Conservation (phyloP, 1,284 basidiomycete genomes). For the Tilletia indica region DNA sequence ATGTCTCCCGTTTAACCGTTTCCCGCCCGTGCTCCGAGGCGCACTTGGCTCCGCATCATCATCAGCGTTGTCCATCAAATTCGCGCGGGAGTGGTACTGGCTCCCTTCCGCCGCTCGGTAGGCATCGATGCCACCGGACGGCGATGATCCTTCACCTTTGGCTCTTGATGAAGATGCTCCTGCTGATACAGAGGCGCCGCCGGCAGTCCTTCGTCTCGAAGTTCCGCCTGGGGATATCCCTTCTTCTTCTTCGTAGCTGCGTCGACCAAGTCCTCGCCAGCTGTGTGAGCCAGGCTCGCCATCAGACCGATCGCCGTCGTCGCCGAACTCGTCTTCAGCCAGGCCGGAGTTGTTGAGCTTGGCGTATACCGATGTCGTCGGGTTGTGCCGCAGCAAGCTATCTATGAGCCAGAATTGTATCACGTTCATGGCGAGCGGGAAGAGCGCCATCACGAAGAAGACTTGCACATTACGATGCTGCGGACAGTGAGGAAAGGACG, state of each 20-base stretch:
- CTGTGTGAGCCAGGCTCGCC: neutral
- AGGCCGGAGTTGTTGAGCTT: constrained; percentile 21
- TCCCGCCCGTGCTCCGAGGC: neutral
- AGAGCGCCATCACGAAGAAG: constrained; percentile 75
- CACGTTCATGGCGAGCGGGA: constrained; percentile 81
- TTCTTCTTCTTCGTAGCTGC: constrained; percentile 14
- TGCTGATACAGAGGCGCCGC: neutral
- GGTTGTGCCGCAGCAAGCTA: constrained; percentile 48
- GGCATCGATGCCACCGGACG: neutral
- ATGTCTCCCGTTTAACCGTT: neutral
- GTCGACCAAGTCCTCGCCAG: neutral
- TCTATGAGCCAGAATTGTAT: constrained; percentile 54
- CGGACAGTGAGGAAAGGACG: neutral
- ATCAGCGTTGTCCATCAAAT: neutral
- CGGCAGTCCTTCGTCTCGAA: neutral
- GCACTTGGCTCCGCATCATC: neutral
- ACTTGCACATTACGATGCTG: constrained; percentile 39
- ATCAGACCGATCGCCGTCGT: neutral
- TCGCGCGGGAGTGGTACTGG: neutral
- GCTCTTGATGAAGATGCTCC: no score
- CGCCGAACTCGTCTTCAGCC: constrained; percentile 3
- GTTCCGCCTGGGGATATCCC: neutral
- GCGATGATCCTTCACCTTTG: neutral
- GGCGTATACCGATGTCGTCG: constrained; percentile 38
- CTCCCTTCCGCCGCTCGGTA: neutral